These are phyloP conservation scores for Kalanchoe fedtschenkoi DNA, from an alignment of 164 flowering plant genomes.

Conservation along the genomic window DNA sequence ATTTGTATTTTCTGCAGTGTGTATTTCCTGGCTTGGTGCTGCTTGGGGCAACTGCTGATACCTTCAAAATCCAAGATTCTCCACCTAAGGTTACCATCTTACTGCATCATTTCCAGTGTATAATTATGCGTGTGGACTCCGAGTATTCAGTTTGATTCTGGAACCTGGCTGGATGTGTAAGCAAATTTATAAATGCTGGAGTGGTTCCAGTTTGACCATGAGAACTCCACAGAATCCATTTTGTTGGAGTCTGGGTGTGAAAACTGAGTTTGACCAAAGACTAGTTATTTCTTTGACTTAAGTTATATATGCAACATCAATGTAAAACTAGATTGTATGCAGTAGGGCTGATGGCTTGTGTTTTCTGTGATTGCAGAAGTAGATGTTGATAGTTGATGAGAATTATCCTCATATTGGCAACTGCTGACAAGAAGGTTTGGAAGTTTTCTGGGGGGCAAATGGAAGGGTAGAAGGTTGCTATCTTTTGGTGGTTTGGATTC, in stretches of 20 bases:
- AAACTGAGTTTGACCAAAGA: background rate
- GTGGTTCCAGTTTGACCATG: too few species aligned
- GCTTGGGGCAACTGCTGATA: slow-evolving; percentile 24
- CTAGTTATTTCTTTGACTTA: background rate
- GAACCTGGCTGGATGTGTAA: too few species aligned
- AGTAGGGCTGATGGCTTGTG: background rate
- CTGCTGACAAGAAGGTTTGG: too few species aligned
- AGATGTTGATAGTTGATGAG: background rate
- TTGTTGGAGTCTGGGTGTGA: background rate
- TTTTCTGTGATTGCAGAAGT: background rate
- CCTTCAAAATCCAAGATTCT: slow-evolving; percentile 22
- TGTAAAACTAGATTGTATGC: background rate
- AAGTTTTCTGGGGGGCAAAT: background rate
- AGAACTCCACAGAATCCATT: too few species aligned
- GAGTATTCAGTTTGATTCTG: background rate
- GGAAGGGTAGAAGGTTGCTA: background rate
- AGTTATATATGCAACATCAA: background rate
- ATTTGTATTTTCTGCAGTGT: slow-evolving; percentile 14
- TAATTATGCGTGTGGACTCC: background rate
- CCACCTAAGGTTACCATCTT: slow-evolving; percentile 13
- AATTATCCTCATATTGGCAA: background rate
- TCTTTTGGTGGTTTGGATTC: background rate
- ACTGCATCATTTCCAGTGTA: background rate
- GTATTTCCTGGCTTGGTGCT: slow-evolving; percentile 31
- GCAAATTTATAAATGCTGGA: background rate